Evolutionary conservation across 805 yeast species (phyloP).

Genomic region (Zygoascus bituminiphila): DNA sequence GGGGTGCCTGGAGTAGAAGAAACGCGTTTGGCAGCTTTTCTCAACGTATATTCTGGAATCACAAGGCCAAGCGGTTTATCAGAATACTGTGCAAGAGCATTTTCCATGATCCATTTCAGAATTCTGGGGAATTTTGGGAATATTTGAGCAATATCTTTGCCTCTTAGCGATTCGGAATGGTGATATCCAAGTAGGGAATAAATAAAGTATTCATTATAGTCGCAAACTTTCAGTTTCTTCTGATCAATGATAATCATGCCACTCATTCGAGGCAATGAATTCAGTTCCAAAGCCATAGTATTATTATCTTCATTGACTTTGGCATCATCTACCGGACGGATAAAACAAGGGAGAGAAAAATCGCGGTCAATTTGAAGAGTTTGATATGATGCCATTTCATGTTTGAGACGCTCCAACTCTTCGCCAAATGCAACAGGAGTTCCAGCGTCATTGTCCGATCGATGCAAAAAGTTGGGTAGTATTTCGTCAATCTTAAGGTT

Average conservation of each 20-base stretch:
- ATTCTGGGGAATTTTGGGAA: slow-evolving; percentile 55
- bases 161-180: slow-evolving; percentile 29
- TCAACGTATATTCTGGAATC: slow-evolving; percentile 83
- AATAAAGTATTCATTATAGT: slow-evolving; percentile 71
- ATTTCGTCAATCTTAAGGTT: not conserved
- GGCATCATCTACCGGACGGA: not conserved
- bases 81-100: slow-evolving; percentile 17
- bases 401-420: not conserved
- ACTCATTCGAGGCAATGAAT: slow-evolving; percentile 76
- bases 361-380: not conserved
- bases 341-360: not conserved
- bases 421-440: not conserved
- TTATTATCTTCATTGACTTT: not conserved
- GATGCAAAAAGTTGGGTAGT: not conserved
- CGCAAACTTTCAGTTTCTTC: slow-evolving; percentile 42
- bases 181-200: slow-evolving; percentile 67
- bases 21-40: slow-evolving; percentile 34
- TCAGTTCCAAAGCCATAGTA: slow-evolving; percentile 51
- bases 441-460: not conserved
- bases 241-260: slow-evolving; percentile 70
- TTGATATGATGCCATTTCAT: not conserved
- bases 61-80: slow-evolving; percentile 50
- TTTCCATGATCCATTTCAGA: slow-evolving; percentile 34
- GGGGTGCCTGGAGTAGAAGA: not conserved
- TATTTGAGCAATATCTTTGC: slow-evolving; percentile 44